phyloP scores from a whole-genome alignment of 2,329 filamentous ascomycete genomes.

The Dactylellina leptospora region DNA sequence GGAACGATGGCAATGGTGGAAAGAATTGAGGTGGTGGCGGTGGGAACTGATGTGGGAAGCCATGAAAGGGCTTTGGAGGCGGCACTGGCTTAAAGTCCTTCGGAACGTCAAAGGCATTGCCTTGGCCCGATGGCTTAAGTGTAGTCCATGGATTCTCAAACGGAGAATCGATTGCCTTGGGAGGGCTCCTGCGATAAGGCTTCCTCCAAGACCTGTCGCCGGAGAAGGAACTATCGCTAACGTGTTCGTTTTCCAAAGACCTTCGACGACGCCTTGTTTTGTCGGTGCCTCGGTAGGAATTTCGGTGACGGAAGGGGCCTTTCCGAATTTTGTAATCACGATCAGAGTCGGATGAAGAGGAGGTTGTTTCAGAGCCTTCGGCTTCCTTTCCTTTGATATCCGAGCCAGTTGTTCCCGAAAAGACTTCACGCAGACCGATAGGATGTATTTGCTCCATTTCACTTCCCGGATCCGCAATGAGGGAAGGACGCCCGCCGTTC shows the following conservation, averaged over 20 bases:
- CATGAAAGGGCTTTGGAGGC: constrained; percentile 42
- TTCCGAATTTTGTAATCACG: constrained; percentile 41
- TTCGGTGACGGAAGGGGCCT: constrained; percentile 29
- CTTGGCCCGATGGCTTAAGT: constrained; percentile 13
- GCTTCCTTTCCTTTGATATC: constrained; percentile 6
- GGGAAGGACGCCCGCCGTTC: constrained; percentile 2
- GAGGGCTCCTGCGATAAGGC: constrained; percentile 5
- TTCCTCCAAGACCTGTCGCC: constrained; percentile 29
- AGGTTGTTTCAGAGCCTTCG: constrained; percentile 36
- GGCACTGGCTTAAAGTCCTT: constrained; percentile 36
- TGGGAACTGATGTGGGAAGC: constrained; percentile 48
- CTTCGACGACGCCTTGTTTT: constrained; percentile 26
- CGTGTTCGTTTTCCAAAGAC: constrained; percentile 35
- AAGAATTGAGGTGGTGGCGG: constrained; percentile 49
- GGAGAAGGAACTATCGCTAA: constrained; percentile 35
- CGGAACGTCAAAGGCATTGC: constrained; percentile 18
- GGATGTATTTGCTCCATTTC: constrained; percentile 3
- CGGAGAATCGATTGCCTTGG: constrained; percentile 26
- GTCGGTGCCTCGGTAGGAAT: constrained; percentile 1
- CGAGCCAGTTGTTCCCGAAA: constrained; percentile 3
- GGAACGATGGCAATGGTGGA: constrained; percentile 42
- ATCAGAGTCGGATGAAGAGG: constrained; percentile 44
- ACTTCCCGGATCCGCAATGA: constrained; percentile 2
- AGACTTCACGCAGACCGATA: constrained; percentile 18
- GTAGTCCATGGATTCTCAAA: constrained; percentile 48